Percentiles rank a stretch among this genome's conserved stretches.
These are phyloP conservation scores for Linnemannia schmuckeri DNA, from an alignment of 192 early-diverging fungal genomes.

Conservation along the genomic window DNA sequence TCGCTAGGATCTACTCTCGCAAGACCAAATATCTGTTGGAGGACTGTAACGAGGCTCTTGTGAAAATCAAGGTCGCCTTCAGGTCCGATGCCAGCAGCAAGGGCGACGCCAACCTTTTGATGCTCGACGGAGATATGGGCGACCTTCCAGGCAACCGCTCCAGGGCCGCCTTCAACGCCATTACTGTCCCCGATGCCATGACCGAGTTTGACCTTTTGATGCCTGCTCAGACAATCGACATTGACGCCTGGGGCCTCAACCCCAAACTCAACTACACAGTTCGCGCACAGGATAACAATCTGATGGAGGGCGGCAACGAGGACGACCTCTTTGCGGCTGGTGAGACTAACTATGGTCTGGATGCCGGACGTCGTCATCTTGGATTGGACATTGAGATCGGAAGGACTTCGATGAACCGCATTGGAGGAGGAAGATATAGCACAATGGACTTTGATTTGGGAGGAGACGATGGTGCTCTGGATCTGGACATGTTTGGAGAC, in stretches of 20 bases:
- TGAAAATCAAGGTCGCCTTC: constrained; percentile 93
- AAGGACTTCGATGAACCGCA: constrained; percentile 49
- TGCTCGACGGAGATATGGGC: constrained; percentile 59
- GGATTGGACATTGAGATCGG: constrained; percentile 56
- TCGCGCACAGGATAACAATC: constrained; percentile 80
- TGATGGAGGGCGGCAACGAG: constrained; percentile 17
- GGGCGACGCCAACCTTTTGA: constrained; percentile 65
- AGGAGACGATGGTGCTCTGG: constrained; percentile 42
- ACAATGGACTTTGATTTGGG: constrained; percentile 54
- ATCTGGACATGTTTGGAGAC: constrained; percentile 42
- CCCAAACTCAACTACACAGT: constrained; percentile 63
- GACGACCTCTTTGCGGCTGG: constrained; percentile 18
- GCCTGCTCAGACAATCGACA: constrained; percentile 67
- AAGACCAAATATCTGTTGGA: constrained; percentile 97
- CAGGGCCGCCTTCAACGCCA: constrained; percentile 78
- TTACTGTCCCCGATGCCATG: constrained; percentile 89
- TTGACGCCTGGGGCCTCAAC: constrained; percentile 48
- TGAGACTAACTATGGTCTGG: constrained; percentile 23
- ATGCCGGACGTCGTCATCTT: constrained; percentile 41
- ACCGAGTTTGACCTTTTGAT: constrained; percentile 95
- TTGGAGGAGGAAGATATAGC: constrained; percentile 57
- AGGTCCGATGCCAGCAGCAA: constrained; percentile 75
- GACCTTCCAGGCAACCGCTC: constrained; percentile 85
- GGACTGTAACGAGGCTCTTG: constrained; percentile 95
- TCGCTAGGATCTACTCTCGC: constrained; percentile 94